Evolutionary conservation across 345 rosid genomes (phyloP), one percentile per base, ranked within the genome.

Genomic region (Limnanthes douglasii): DNA sequence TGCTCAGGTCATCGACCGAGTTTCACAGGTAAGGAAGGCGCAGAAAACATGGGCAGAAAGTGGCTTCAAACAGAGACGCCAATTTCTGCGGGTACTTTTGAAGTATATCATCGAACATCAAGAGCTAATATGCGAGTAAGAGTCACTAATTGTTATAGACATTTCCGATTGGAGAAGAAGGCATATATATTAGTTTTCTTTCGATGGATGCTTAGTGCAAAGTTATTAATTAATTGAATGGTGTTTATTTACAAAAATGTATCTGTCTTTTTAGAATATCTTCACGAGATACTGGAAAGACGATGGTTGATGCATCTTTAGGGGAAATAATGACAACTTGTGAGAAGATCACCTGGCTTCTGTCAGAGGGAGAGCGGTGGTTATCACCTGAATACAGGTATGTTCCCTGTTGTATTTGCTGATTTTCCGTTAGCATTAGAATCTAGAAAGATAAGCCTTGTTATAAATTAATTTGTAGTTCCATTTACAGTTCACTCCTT

Each of bases 301-400:
- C 98, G 37, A 90, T 79, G 94, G 78, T 90, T 4, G 98, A 90
- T 64, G 95, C 94, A 43, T 90, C 98, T 39, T 50, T 90, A 41
- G 98, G 98, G 45, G 98, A 90, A 43, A 90, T 90, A 50, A 84
- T 84, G 98, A 90, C 98, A 23, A 90, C 98, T n/a, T 90, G 96
- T 42, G 98, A 90, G 72, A 90, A 90, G 75, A 80, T 90, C 39
- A 77, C 93, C 43, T 90, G 98, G 98, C 96, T 90, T 62, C 75
- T 90, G 41, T 72, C 98, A 2, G 96, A 90, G 79, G 98, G 98
- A 5, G 98, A 90, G 60, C 65, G 53, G 45, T 90, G 96, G 96
- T 72, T 84, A 50, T 80, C 70, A 68, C 98, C 98, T 66, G 96
- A 84, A 64, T 60, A 58, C 57, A 47, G 96, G 98, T 75, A 69